phyloP scores from a whole-genome alignment of 495 filamentous ascomycete genomes.

The Letharia columbiana region DNA sequence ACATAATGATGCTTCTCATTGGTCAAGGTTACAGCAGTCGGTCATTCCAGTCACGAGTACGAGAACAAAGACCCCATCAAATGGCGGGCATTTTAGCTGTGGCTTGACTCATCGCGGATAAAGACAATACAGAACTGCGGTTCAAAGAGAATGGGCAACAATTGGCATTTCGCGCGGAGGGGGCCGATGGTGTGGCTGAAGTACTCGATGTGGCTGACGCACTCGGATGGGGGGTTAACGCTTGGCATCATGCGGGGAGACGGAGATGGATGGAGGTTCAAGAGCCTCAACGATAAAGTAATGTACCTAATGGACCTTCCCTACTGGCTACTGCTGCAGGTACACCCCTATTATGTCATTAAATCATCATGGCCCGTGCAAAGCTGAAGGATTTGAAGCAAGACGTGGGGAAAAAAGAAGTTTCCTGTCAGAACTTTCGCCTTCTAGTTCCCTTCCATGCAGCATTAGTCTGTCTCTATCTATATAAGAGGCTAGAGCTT shows the following conservation, averaged over 20 bases:
- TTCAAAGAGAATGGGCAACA: background rate
- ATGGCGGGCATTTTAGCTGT: background rate
- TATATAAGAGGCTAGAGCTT: too few relatives aligned
- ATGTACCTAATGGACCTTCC: background rate
- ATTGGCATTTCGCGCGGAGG: background rate
- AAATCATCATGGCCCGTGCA: background rate
- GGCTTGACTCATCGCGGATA: background rate
- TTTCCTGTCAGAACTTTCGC: background rate
- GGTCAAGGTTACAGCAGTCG: background rate
- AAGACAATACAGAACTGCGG: background rate
- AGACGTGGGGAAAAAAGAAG: background rate
- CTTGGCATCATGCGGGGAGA: too few relatives aligned
- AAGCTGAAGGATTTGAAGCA: background rate
- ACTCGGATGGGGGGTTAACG: background rate
- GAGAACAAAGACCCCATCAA: background rate
- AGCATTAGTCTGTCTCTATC: background rate
- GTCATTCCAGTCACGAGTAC: background rate
- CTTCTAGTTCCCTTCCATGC: slow-evolving; percentile 3
- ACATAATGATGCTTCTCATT: background rate
- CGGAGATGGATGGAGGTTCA: background rate
- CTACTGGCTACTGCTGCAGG: background rate
- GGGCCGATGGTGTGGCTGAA: background rate
- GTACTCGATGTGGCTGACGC: background rate
- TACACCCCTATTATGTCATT: background rate
- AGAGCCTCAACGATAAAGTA: background rate